phyloP scores from a whole-genome alignment of 768 basidiomycete genomes.

The Exsudoporus frostii region DNA sequence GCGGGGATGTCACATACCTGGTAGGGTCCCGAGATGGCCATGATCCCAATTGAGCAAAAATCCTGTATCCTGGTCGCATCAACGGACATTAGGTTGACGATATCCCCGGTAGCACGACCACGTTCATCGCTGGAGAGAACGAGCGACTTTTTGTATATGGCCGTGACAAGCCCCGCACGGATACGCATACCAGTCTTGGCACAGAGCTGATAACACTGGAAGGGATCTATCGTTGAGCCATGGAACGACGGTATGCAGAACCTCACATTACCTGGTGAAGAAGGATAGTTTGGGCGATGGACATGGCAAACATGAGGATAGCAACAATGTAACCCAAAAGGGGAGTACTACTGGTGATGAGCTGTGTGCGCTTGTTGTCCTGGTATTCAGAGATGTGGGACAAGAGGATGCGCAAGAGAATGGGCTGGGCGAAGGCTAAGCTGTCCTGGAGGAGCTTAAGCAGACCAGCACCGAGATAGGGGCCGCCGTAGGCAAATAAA shows the following conservation, averaged over 20 bases:
- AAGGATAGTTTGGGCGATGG: constrained; percentile 71
- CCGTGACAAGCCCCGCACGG: constrained; percentile 79
- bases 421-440: constrained; percentile 83
- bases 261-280: constrained; percentile 63
- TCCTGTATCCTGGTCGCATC: constrained; percentile 79
- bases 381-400: constrained; percentile 82
- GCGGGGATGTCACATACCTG: constrained; percentile 53
- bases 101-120: constrained; percentile 80
- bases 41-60: constrained; percentile 78
- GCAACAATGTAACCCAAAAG: constrained; percentile 77
- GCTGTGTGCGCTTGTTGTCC: constrained; percentile 34
- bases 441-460: constrained; percentile 80
- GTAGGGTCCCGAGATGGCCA: constrained; percentile 80
- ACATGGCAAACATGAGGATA: constrained; percentile 72
- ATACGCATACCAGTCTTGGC: constrained; percentile 91
- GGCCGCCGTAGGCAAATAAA: constrained; percentile 72
- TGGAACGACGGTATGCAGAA: background rate
- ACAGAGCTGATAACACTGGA: constrained; percentile 80
- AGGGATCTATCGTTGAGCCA: background rate
- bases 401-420: constrained; percentile 76
- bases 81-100: constrained; percentile 92
- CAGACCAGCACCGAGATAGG: constrained; percentile 58
- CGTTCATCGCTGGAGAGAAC: constrained; percentile 84
- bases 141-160: constrained; percentile 82
- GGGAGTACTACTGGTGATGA: constrained; percentile 29